Conservation (phyloP, 2,329 filamentous ascomycete genomes). For the Daldinia eschscholtzii region DNA sequence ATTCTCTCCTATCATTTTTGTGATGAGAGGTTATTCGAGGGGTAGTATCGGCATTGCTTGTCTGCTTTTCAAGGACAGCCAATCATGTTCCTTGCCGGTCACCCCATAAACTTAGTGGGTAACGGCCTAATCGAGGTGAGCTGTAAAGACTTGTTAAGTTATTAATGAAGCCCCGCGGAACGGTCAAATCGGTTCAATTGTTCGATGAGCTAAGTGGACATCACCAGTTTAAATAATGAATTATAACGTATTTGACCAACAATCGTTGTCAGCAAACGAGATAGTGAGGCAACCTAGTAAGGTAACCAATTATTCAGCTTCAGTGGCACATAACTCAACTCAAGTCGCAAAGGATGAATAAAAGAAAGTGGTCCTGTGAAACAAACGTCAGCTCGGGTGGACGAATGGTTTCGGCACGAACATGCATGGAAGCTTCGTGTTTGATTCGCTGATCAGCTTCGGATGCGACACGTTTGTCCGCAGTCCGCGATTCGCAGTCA, state of each 20-base stretch:
- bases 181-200: neutral
- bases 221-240: neutral
- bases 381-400: neutral
- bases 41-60: too few species aligned
- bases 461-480: constrained; percentile 25
- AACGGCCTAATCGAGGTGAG: neutral
- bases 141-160: neutral
- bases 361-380: constrained; percentile 3
- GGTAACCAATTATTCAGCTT: neutral
- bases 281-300: neutral
- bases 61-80: too few species aligned
- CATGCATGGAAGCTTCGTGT: constrained; percentile 8
- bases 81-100: neutral
- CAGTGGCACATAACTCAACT: neutral
- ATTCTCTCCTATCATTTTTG: too few species aligned
- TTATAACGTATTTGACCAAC: neutral
- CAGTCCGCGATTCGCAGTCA: neutral
- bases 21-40: too few species aligned
- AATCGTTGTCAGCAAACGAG: constrained; percentile 1
- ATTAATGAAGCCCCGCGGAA: too few species aligned
- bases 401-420: neutral
- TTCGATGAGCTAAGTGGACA: neutral
- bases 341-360: neutral
- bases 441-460: constrained; percentile 8
- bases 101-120: neutral